Evolutionary conservation across 768 basidiomycete species (phyloP).

Genomic region (Butyriboletus loyo): DNA sequence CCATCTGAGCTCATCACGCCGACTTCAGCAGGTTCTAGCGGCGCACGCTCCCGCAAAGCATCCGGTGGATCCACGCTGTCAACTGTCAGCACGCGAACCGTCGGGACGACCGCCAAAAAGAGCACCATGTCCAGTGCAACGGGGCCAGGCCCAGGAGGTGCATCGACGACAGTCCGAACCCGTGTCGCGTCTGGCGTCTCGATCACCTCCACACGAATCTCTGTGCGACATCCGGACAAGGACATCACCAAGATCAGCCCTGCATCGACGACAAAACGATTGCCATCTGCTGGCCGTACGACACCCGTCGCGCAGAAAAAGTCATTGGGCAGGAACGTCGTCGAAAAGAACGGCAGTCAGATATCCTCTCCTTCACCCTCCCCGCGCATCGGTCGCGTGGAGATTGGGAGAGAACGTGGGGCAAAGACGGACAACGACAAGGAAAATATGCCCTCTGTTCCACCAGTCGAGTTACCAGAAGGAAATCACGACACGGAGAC

Average conservation of each 20-base stretch:
- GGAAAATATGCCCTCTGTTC: slow-evolving; percentile 11
- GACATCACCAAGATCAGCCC: slow-evolving; percentile 25
- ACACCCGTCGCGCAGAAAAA: slow-evolving; percentile 22
- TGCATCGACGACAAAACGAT: slow-evolving; percentile 15
- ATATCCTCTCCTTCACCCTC: slow-evolving; percentile 15
- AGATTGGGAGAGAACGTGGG: slow-evolving; percentile 34
- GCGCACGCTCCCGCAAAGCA: slow-evolving; percentile 27
- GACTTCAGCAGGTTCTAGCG: slow-evolving; percentile 24
- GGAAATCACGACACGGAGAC: slow-evolving; percentile 38
- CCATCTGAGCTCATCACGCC: slow-evolving; percentile 29
- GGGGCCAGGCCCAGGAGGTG: slow-evolving; percentile 10
- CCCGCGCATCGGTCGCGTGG: slow-evolving; percentile 15
- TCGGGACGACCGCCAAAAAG: slow-evolving; percentile 26
- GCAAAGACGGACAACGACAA: slow-evolving; percentile 30
- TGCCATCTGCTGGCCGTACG: slow-evolving; percentile 22
- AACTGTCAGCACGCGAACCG: slow-evolving; percentile 29
- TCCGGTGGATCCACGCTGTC: slow-evolving; percentile 31
- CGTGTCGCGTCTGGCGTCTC: slow-evolving; percentile 31
- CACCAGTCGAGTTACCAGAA: slow-evolving; percentile 33
- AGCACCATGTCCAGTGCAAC: neutral
- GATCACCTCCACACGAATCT: slow-evolving; percentile 21
- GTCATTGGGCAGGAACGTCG: slow-evolving; percentile 11
- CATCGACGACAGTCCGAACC: neutral
- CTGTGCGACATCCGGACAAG: slow-evolving; percentile 23
- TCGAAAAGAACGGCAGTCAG: slow-evolving; percentile 13